Evolutionary conservation across 257 asterid genomes (phyloP), one percentile per base, ranked within the genome.

Genomic region (Eucommia ulmoides): DNA sequence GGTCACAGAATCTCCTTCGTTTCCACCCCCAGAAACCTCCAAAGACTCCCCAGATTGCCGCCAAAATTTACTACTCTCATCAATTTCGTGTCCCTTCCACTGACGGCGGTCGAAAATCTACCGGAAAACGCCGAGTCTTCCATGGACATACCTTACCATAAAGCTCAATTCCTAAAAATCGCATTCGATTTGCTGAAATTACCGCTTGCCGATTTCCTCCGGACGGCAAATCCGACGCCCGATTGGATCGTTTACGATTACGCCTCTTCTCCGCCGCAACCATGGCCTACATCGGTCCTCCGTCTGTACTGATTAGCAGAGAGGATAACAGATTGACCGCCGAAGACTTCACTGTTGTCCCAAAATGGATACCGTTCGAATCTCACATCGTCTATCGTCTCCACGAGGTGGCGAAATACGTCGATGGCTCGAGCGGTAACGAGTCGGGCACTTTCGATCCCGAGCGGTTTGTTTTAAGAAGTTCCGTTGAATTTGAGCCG

Each of bases 211-310:
- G 33, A 35, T 44, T 84, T 79, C 59, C 94, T 88, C 9, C 75
- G 72, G 65, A 67, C 46, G 14, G 1, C 72, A 1, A 52, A 7
- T 17, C 92, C 85, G 2, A 83, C 59, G 55, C 93, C 95, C 0
- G 93, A 88, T 45, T 88, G 95, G 95, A 68, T 88, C 17, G 63
- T 88, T 1, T 75, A 67, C 9, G 95, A 88, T 53, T 88, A 81
- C 48, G 81, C 95, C 82, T 84, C 48, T 88, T 84, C 46, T 77
- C 79, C 7, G 94, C 95, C 29, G 89, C 89, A 41, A 60, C 72
- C 42, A 70, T 82, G 88, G 82, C 94, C 23, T 88, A 73, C 33
- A 20, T 62, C 1, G 91, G 93, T 19, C 75, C 88, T 26, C 81
- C 85, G 5, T 58, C 74, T 0, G 61, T 52, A 5, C 19, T 84